Base-by-base conservation (phyloP, 2,329 filamentous ascomycete species). In the Cladobotryum mycophilum region DNA sequence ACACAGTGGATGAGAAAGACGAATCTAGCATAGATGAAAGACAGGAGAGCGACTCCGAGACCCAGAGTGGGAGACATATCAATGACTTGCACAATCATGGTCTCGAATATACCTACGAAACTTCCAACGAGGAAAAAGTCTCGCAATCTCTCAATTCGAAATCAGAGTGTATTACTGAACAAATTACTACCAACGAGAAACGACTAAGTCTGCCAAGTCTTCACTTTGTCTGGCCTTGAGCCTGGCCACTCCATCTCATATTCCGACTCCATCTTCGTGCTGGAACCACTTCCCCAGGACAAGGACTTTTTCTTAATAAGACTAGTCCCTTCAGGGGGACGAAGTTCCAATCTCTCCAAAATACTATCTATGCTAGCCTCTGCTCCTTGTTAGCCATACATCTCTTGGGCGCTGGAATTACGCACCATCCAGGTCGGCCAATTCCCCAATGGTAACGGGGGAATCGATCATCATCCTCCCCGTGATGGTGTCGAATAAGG, bases 201-300 rank as follows among this genome's bases (percentile, higher is more conserved):
- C 61, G 64, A 11, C 49, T 58, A 5, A 67, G 65, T 40, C 58
- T 67, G 9, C 65, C 65, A 2, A 63, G 49, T 18, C 30, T 66
- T 13, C 56, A 55, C 22, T 63, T 55, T 30, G 35, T 53, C 12
- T 67, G 63, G 63, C 57, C 57, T 0, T 53, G 54, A 5, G 38
- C 17, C 12, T 58, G 30, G 44, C 15, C 15, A 18, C 7, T 6
- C 18, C n/a, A 2, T 14, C 7, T 44, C 20, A 25, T n/a, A 4
- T 44, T 30, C 22, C 25, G 25, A 11, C 6, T 11, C 2, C 25
- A 11, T 11, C 9, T 6, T 30, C 25, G 8, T 30, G 25, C 8
- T 30, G 6, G 25, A 30, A 30, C 25, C 25, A 30, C 25, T 30
- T 30, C 25, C 25, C 25, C 2, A 30, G 9, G 25, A 30, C 6